Evolutionary conservation across 2,329 filamentous ascomycete species (phyloP), one percentile per base, ranked within the genome.

Genomic region (Chaetomium olivaceum): DNA sequence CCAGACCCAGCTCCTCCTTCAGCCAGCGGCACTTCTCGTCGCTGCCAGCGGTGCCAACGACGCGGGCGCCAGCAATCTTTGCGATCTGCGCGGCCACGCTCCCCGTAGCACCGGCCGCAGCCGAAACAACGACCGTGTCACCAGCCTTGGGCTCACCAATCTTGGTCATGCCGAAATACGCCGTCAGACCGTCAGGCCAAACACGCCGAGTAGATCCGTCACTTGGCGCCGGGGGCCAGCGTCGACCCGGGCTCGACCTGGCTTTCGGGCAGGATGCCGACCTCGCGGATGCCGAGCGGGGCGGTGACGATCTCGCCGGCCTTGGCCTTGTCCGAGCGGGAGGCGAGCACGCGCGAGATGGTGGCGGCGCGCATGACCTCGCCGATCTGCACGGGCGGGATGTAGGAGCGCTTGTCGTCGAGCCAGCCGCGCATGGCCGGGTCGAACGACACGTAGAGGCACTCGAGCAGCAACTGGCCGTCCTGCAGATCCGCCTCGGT

Each of bases 31-130:
- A 84, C 74, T 88, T 88, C 33, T 84, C 83, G 43, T 81, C 78
- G 62, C 78, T 82, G 0, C 86, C 86, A 0, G 85, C 85, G 48
- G 87, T 77, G 3, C 85, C 86, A 33, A 85, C 74, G 1, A 88
- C 81, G 11, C 81, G 43, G 70, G 73, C 84, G 2, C 85, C 87
- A 73, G 86, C 84, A 58, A 89, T 77, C 77, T 88, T 89, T 2
- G 87, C 87, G 71, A 90, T 89, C 74, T 91, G 88, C 0, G 86
- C 87, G 0, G 84, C 88, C 1, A 90, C 84, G 70, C 81, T 86
- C 0, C 88, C 88, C 4, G 88, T 90, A 0, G 88, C 88, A 0
- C 88, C 88, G 0, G 88, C 88, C 1, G 88, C 88, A 3, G 87
- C 88, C 12, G 82, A 85, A 0, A 91, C 85, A 3, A 90, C 87